Evolutionary conservation across 148 eudicot genomes (phyloP), one percentile per base, ranked within the genome.

Genomic region (Silene uniflora): DNA sequence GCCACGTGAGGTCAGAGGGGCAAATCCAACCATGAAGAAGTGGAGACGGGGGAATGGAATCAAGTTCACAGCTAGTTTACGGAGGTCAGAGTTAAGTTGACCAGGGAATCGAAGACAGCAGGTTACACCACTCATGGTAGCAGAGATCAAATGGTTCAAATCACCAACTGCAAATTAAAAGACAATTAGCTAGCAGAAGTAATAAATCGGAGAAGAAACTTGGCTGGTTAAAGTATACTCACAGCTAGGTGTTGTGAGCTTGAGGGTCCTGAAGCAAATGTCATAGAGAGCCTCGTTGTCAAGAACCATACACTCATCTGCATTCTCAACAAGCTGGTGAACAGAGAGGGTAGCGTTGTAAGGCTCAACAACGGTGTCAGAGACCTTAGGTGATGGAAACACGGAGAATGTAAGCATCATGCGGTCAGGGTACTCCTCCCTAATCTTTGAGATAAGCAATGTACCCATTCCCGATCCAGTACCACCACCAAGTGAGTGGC

Each of bases 21-120:
- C 86, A 62, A 84, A 84, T 7, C 84, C 86, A 19, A 84, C 86
- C 86, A 83, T 83, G 83, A 84, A 84, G 81, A 84, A 84, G 82
- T 84, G 86, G 65, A 84, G 83, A 66, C 86, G 83, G 12, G 86
- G 86, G 71, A 84, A 84, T 61, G 86, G 86, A 23, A 81, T 84
- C 6, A 84, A 81, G 67, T 84, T 84, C 32, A 84, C 86, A 3
- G 86, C 86, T 6, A 83, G 86, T 54, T 83, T 83, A 11, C 86
- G 82, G 11, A 84, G 86, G 80, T 84, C 86, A 14, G 86, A 84
- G 80, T 81, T 84, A 19, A 84, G 71, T 46, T 84, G 86, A 67
- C 86, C 86, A 56, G 86, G 86, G 76, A 83, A 83, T 54, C 86
- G 64, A 25, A 83, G 76, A 62, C 83, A 80, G 83, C 86, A 83